A percentile compares a stretch with the other conserved stretches of the same genome.
Evolutionary conservation across 805 yeast species (phyloP).

Genomic region (Schwanniomyces sp.): DNA sequence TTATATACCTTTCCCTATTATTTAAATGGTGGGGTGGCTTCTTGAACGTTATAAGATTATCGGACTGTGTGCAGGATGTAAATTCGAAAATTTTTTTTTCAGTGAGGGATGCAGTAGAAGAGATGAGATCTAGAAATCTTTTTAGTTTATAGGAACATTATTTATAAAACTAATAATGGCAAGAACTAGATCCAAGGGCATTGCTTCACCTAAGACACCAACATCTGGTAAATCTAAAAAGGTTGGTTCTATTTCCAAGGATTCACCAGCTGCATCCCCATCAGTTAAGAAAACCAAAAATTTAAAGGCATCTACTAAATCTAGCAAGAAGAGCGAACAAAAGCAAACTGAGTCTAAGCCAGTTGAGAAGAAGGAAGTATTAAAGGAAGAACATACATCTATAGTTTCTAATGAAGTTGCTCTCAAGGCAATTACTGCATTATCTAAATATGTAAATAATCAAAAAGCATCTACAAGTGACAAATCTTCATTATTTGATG

Average conservation of each 20-base stretch:
- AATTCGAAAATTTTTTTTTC: slow-evolving; percentile 1
- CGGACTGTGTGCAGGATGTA: background rate
- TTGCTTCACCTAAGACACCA: slow-evolving; percentile 23
- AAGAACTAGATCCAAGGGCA: slow-evolving; percentile 30
- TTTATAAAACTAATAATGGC: slow-evolving; percentile 20
- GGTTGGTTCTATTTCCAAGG: slow-evolving; percentile 16
- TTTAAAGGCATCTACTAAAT: slow-evolving; percentile 5
- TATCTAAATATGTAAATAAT: slow-evolving; percentile 56
- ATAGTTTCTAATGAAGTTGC: slow-evolving; percentile 22
- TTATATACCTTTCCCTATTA: background rate
- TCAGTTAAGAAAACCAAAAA: slow-evolving; percentile 17
- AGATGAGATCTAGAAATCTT: slow-evolving; percentile 13
- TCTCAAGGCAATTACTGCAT: slow-evolving; percentile 59
- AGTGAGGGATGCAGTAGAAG: slow-evolving; percentile 2
- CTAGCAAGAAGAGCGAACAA: slow-evolving; percentile 4
- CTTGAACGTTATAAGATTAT: background rate
- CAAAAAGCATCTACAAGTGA: slow-evolving; percentile 25
- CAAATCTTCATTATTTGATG: slow-evolving; percentile 49
- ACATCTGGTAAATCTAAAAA: slow-evolving; percentile 22
- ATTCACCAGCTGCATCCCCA: slow-evolving; percentile 24
- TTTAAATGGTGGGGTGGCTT: background rate
- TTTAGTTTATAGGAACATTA: background rate
- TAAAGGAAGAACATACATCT: slow-evolving; percentile 2
- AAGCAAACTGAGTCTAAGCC: slow-evolving; percentile 8
- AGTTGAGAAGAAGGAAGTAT: slow-evolving; percentile 1